Evolutionary conservation across 2,329 filamentous ascomycete genomes (phyloP).

Genomic region (Epichloe sp.): DNA sequence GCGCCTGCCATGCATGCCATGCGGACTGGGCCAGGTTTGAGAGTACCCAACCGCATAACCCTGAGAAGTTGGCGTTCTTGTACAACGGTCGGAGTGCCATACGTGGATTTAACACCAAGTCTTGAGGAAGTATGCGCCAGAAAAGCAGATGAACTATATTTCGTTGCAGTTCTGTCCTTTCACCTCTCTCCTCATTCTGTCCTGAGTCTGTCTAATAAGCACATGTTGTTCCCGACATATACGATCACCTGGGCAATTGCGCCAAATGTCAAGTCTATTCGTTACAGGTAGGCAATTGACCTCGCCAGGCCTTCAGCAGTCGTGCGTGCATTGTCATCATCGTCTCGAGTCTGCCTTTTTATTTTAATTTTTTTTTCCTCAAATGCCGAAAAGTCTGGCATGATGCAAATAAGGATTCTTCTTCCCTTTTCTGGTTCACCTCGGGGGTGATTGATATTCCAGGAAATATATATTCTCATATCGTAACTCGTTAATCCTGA

Average conservation of each 20-base stretch:
- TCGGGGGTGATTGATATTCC: not conserved
- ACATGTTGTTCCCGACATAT: not conserved
- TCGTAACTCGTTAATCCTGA: conserved; percentile 8
- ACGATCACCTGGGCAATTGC: not conserved
- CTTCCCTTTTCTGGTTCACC: not conserved
- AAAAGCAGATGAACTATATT: no score
- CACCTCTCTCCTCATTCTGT: not conserved
- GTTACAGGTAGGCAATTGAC: not conserved
- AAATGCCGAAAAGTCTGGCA: not conserved
- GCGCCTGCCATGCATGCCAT: no score
- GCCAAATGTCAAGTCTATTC: not conserved
- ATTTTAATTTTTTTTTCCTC: no score
- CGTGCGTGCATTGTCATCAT: not conserved
- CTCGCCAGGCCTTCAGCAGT: not conserved
- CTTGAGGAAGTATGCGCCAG: no score
- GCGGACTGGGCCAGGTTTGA: no score
- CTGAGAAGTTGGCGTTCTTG: no score
- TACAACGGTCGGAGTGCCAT: no score
- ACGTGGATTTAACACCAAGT: no score
- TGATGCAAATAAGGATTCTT: not conserved
- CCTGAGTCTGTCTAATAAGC: not conserved
- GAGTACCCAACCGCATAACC: no score
- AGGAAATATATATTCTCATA: not conserved
- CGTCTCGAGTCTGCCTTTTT: not conserved
- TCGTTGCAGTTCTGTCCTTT: no score